These are phyloP conservation scores for Penicillium crustosum DNA, from an alignment of 2,329 filamentous ascomycete species.

Conservation along the genomic window DNA sequence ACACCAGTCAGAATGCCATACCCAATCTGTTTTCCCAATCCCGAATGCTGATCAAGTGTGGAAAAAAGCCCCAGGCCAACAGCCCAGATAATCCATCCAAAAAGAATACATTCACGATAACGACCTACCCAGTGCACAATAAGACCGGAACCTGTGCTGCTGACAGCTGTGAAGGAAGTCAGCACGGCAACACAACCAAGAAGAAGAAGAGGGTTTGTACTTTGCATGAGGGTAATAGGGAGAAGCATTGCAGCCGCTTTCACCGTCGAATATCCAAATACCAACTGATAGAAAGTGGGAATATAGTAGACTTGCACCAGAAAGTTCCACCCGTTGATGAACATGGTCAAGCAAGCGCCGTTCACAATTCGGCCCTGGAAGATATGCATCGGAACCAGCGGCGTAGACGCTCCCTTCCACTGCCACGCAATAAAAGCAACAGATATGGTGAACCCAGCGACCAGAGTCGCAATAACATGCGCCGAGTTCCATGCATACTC, in stretches of 20 bases:
- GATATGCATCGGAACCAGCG: conserved; percentile 48
- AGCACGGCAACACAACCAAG: conserved; percentile 28
- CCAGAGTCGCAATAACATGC: conserved; percentile 56
- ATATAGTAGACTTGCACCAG: conserved; percentile 62
- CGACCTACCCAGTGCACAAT: conserved; percentile 55
- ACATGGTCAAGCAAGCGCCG: conserved; percentile 57
- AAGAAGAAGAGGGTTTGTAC: conserved; percentile 16
- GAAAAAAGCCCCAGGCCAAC: conserved; percentile 55
- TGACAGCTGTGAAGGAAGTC: conserved; percentile 45
- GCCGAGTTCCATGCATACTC: conserved; percentile 58
- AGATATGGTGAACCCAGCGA: conserved; percentile 47
- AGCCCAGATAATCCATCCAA: conserved; percentile 55
- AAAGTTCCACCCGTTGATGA: conserved; percentile 61
- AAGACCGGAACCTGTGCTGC: conserved; percentile 54
- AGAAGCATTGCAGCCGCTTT: conserved; percentile 53
- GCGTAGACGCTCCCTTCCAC: conserved; percentile 34
- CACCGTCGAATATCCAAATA: conserved; percentile 45
- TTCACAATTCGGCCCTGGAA: conserved; percentile 56
- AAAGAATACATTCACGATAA: conserved; percentile 56
- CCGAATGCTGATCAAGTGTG: conserved; percentile 50
- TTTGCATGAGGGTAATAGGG: conserved; percentile 52
- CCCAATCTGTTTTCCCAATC: conserved; percentile 55
- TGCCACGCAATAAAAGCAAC: conserved; percentile 35
- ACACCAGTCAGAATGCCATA: conserved; percentile 55
- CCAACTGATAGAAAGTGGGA: conserved; percentile 62